These are phyloP conservation scores for Chaetomiaceae sp. DNA, from an alignment of 2,329 filamentous ascomycete genomes.

Conservation along the genomic window DNA sequence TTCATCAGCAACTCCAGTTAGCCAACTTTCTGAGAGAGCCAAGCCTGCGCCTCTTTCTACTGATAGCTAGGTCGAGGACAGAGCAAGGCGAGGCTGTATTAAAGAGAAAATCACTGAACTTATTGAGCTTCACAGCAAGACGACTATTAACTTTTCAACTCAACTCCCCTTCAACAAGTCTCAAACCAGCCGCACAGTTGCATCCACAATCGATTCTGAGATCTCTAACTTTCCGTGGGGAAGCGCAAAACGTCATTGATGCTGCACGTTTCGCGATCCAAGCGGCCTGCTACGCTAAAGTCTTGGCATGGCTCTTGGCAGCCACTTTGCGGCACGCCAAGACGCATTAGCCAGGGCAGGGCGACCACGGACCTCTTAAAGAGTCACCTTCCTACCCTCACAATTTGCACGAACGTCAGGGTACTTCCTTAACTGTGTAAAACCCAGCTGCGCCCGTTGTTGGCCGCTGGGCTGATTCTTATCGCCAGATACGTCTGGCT, in stretches of 20 bases:
- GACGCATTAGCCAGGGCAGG: neutral
- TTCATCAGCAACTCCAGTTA: no score
- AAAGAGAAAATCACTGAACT: no score
- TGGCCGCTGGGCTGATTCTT: slow-evolving; percentile 5
- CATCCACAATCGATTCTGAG: no score
- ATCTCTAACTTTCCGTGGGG: no score
- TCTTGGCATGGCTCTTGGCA: slow-evolving; percentile 10
- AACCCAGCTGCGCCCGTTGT: slow-evolving; percentile 1
- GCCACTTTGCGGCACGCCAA: neutral
- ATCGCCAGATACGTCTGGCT: neutral
- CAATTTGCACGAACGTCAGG: neutral
- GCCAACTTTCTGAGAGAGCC: no score
- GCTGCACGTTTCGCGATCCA: slow-evolving; percentile 2
- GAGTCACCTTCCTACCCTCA: neutral
- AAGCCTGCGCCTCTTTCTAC: neutral
- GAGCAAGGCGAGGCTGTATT: no score
- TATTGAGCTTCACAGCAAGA: no score
- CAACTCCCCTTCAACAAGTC: no score
- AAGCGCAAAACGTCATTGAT: slow-evolving; percentile 6
- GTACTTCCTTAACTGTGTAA: slow-evolving; percentile 2
- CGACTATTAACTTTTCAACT: no score
- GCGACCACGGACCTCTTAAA: neutral
- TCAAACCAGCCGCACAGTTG: no score
- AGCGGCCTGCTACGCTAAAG: neutral
- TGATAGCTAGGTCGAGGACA: no score